Evolutionary conservation across 2,329 filamentous ascomycete genomes (phyloP), one percentile per base, ranked within the genome.

Genomic region (Niveomyces coronatus): DNA sequence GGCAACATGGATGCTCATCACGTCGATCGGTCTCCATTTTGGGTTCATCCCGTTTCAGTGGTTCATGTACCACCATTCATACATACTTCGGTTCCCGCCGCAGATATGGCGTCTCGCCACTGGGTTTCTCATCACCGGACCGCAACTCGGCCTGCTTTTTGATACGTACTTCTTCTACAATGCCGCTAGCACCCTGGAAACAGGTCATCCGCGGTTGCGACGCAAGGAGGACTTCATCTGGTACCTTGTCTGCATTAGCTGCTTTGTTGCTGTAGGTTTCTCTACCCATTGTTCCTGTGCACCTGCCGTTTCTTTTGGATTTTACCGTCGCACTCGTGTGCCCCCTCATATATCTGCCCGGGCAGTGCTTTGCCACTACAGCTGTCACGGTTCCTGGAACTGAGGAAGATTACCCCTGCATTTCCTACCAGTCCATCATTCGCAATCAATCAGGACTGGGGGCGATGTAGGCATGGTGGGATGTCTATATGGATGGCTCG

Each of bases 331-430:
- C 39, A 41, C 45, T 22, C 15, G 34, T 31, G 31, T 42, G 20
- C 58, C 64, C 40, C 62, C 71, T 74, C 70, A 67, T 67, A 70
- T 78, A 83, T 83, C 81, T 85, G 81, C 81, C 80, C 81, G 81
- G 73, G 76, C 80, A 83, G 80, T 69, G 68, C 55, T 54, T 46
- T 61, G 63, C 71, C 63, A 60, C 60, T 53, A 72, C 80, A 76
- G 68, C 79, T 84, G 79, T 80, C 71, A 68, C 80, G 81, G 80
- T 85, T 85, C 81, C 81, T 85, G 79, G 67, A 83, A 78, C 63
- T 68, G 81, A 85, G 81, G 81, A 71, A 85, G 79, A 85, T 75
- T 67, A 74, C 77, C 80, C 79, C 73, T 76, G 68, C 72, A 71
- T 68, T 68, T 70, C 57, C 51, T 54, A 50, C 58, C 63, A 65